Evolutionary conservation across 805 yeast species (phyloP).

Genomic region (Cyberlindnera euphorbiiphila): DNA sequence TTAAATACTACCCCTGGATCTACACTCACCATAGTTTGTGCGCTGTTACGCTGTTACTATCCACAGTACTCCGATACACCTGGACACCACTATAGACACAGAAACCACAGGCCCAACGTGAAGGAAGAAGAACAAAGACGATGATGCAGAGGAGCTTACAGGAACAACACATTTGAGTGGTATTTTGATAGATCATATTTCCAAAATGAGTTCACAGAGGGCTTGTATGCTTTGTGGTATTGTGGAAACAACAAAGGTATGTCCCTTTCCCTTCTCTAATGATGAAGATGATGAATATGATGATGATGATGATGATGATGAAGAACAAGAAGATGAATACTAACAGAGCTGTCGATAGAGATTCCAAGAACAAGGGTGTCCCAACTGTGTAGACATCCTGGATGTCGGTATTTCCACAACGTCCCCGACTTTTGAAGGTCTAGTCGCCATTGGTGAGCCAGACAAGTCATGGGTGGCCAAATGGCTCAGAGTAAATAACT

Average conservation of each 20-base stretch:
- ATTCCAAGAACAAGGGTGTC: slow-evolving; percentile 86
- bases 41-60: no score
- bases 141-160: no score
- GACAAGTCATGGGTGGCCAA: slow-evolving; percentile 91
- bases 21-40: no score
- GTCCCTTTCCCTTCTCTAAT: slow-evolving; percentile 20
- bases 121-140: no score
- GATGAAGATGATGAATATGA: neutral
- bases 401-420: slow-evolving; percentile 86
- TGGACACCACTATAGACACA: slow-evolving; percentile 1
- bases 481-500: slow-evolving; percentile 89
- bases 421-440: slow-evolving; percentile 93
- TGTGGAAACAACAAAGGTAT: slow-evolving; percentile 70
- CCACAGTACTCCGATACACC: neutral
- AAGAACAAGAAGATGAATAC: neutral
- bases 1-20: no score
- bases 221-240: slow-evolving; percentile 98
- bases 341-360: slow-evolving; percentile 30
- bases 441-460: slow-evolving; percentile 85
- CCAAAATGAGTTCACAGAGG: slow-evolving; percentile 37
- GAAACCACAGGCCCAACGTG: no score
- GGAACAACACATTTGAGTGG: no score
- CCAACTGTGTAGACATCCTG: slow-evolving; percentile 89
- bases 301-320: neutral
- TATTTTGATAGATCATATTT: no score